Conservation (phyloP, 352 stramenopile genomes). For the Globisporangium cederbergense region DNA sequence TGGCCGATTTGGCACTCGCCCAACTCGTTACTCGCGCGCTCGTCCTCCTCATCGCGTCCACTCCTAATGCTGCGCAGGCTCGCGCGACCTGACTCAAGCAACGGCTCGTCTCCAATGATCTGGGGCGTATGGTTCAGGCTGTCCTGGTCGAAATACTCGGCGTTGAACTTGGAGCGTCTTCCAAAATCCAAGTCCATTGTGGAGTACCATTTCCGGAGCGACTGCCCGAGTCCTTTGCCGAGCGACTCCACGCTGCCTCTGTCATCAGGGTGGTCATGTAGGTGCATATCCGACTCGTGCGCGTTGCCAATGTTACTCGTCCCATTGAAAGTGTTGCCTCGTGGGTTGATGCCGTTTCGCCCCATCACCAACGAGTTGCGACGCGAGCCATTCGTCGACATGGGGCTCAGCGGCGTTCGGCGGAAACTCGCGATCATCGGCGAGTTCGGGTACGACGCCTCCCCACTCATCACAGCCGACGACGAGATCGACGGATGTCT, state of each 20-base stretch:
- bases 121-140: slow-evolving; percentile 27
- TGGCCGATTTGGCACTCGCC: slow-evolving; percentile 81
- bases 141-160: slow-evolving; percentile 73
- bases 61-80: slow-evolving; percentile 36
- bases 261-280: slow-evolving; percentile 13
- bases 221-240: slow-evolving; percentile 46
- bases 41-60: slow-evolving; percentile 30
- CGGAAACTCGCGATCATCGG: slow-evolving; percentile 56
- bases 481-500: slow-evolving; percentile 29
- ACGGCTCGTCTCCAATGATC: slow-evolving; percentile 35
- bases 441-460: slow-evolving; percentile 64
- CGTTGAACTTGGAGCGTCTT: slow-evolving; percentile 71
- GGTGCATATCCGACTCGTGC: slow-evolving; percentile 9
- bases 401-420: slow-evolving; percentile 40
- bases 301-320: not conserved
- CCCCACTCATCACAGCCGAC: slow-evolving; percentile 36
- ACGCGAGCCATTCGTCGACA: not conserved
- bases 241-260: slow-evolving; percentile 47
- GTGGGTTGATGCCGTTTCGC: slow-evolving; percentile 7
- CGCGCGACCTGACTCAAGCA: slow-evolving; percentile 50
- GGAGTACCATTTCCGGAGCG: slow-evolving; percentile 74
- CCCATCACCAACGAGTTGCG: slow-evolving; percentile 15
- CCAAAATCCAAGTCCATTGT: slow-evolving; percentile 70
- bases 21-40: slow-evolving; percentile 39
- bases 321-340: slow-evolving; percentile 11